Evolutionary conservation across 129 eudicot species (phyloP).

Genomic region (Artemisia argyi): DNA sequence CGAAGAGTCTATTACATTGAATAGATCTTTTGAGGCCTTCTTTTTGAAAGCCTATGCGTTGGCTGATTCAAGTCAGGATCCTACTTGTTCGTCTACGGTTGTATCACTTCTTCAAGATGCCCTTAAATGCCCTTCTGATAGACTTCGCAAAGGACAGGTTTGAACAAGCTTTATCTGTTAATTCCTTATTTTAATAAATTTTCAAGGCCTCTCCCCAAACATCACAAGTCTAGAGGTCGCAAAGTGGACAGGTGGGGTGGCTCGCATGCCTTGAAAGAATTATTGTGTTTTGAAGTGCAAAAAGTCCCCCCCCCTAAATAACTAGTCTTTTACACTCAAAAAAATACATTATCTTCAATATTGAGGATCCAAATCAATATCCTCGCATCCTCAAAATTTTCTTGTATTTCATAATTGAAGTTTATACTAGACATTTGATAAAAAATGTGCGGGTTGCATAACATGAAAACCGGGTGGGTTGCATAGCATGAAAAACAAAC

Average conservation of each 20-base stretch:
- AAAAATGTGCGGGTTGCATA: too few species aligned
- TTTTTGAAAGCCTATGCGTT: slow-evolving; percentile 97
- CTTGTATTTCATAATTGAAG: neutral
- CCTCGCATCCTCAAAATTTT: neutral
- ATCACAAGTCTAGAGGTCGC: too few species aligned
- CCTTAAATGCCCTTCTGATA: slow-evolving; percentile 88
- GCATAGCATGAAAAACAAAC: too few species aligned
- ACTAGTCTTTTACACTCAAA: too few species aligned
- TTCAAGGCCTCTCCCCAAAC: neutral
- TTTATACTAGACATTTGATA: neutral
- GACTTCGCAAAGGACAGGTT: slow-evolving; percentile 99
- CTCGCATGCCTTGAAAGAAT: too few species aligned
- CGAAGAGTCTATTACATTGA: slow-evolving; percentile 84
- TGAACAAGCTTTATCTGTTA: slow-evolving; percentile 7
- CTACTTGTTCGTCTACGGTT: slow-evolving; percentile 85
- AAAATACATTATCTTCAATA: too few species aligned
- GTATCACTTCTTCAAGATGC: slow-evolving; percentile 93
- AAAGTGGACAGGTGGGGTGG: too few species aligned
- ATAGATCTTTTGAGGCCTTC: slow-evolving; percentile 94
- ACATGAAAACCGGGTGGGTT: too few species aligned
- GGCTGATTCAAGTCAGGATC: slow-evolving; percentile 96
- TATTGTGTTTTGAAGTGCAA: too few species aligned
- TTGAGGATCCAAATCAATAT: neutral
- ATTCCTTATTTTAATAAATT: neutral
- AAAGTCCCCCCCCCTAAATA: too few species aligned